Evolutionary conservation across 1,284 basidiomycete genomes (phyloP), one percentile per base, ranked within the genome.

Genomic region (Ganoderma multipileum): DNA sequence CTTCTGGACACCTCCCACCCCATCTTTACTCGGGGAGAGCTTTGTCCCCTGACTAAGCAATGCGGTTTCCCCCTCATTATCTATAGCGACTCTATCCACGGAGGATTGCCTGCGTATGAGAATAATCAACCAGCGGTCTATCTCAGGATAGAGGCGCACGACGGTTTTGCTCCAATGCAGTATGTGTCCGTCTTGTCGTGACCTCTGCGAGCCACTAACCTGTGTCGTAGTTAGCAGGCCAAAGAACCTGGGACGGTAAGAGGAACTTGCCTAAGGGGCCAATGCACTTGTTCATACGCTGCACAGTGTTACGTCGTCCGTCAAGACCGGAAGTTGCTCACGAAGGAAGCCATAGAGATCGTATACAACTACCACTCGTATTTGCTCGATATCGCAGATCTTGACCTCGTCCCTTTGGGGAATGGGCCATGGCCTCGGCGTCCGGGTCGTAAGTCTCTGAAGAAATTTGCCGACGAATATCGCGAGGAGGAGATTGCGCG

Each of bases 71-170:
- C 73, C 1, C 66, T 74, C 28, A 5, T 64, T 28, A 73, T 72
- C 28, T 72, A 64, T 62, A 70, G 67, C 66, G 63, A 66, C 18
- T 8, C 61, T 2, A 50, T 71, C 9, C 64, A 71, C 16, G 62
- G 54, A 2, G 65, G 68, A 2, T 3, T 39, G 1, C 36, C 33
- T 7, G 65, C 61, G 1, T 28, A 63, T 23, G 63, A 61, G 9
- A 52, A 70, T 41, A 74, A 74, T 52, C 66, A 72, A n/a, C 69
- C 71, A 11, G 71, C 69, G 2, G 73, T 72, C 20, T 74, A 69
- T 41, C 65, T 74, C n/a, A 66, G 73, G 23, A 72, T 72, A 9
- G 73, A 72, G 50, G 55, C 68, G 0, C 28, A 68, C 14, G 39
- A 70, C 44, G 69, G 66, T 2, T 65, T 74, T 2, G 73, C 68